A percentile compares a stretch with the other conserved stretches of the same genome.
Conservation (phyloP, 306 rosid genomes). For the Dalbergia cultrata region DNA sequence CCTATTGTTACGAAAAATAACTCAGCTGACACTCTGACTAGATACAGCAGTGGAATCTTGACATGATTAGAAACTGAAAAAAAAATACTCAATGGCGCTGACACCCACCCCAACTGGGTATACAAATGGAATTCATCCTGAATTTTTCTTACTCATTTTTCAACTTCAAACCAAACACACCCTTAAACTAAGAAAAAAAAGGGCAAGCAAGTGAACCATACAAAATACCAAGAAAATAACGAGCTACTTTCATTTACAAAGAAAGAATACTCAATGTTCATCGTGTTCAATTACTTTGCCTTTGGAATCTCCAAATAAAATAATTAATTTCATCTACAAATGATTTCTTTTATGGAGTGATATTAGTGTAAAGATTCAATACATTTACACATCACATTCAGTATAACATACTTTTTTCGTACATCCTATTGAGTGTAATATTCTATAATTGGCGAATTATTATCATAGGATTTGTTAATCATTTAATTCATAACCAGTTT, state of each 20-base stretch:
- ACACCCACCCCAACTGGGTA: too few relatives aligned
- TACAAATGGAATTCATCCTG: too few relatives aligned
- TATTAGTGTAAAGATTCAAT: not conserved
- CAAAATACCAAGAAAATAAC: constrained; percentile 10
- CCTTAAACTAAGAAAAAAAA: constrained; percentile 26
- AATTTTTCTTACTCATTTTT: too few relatives aligned
- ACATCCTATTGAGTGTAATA: not conserved
- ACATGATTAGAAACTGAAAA: constrained; percentile 27
- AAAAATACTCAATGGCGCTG: not conserved
- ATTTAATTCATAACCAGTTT: not conserved
- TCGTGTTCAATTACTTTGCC: constrained; percentile 28
- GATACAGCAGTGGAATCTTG: constrained; percentile 16
- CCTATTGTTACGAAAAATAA: constrained; percentile 7
- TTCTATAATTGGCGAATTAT: constrained; percentile 20
- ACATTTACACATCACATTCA: not conserved
- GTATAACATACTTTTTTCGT: too few relatives aligned
- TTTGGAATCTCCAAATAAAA: constrained; percentile 1
- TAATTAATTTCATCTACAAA: constrained; percentile 9
- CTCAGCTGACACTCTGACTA: not conserved
- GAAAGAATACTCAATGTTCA: not conserved
- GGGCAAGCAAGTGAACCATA: constrained; percentile 23
- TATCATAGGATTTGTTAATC: not conserved
- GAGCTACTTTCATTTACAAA: constrained; percentile 15
- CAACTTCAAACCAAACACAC: not conserved
- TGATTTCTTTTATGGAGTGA: not conserved